These are phyloP conservation scores for Zygotorulaspora chibaensis DNA, from an alignment of 805 yeast species.

Conservation along the genomic window DNA sequence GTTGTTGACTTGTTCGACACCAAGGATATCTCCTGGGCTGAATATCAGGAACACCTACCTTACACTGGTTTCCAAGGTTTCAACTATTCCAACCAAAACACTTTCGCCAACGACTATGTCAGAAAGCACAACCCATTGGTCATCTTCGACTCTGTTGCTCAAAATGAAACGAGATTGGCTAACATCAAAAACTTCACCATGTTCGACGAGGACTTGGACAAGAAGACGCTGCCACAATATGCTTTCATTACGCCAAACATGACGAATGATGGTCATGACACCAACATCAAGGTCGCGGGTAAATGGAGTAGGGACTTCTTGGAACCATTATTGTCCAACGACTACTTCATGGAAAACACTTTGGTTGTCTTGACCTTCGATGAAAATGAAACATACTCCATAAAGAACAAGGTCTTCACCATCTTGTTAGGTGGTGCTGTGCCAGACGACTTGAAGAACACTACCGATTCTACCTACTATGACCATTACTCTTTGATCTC, in stretches of 20 bases:
- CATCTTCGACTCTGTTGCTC: slow-evolving; percentile 39
- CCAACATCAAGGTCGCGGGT: slow-evolving; percentile 44
- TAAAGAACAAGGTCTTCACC: slow-evolving; percentile 44
- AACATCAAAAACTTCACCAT: slow-evolving; percentile 47
- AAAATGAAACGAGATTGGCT: slow-evolving; percentile 36
- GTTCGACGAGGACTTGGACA: slow-evolving; percentile 39
- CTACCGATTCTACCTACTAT: slow-evolving; percentile 46
- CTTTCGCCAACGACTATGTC: slow-evolving; percentile 44
- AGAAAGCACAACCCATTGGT: slow-evolving; percentile 51
- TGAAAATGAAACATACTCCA: slow-evolving; percentile 42
- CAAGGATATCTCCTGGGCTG: slow-evolving; percentile 47
- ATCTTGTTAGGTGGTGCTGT: slow-evolving; percentile 47
- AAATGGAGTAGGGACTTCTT: slow-evolving; percentile 44
- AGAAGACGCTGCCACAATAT: slow-evolving; percentile 48
- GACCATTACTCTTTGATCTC: slow-evolving; percentile 50
- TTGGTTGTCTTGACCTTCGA: slow-evolving; percentile 48
- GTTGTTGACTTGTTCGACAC: slow-evolving; percentile 46
- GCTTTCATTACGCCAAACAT: slow-evolving; percentile 50
- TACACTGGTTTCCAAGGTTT: slow-evolving; percentile 50
- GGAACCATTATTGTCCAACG: slow-evolving; percentile 41
- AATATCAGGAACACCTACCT: slow-evolving; percentile 51
- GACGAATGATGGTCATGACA: slow-evolving; percentile 51
- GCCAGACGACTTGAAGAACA: slow-evolving; percentile 40
- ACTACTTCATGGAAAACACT: slow-evolving; percentile 45
- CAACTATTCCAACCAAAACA: slow-evolving; percentile 42